phyloP scores from a whole-genome alignment of 2,329 filamentous ascomycete genomes.

The Ophiostoma montium region DNA sequence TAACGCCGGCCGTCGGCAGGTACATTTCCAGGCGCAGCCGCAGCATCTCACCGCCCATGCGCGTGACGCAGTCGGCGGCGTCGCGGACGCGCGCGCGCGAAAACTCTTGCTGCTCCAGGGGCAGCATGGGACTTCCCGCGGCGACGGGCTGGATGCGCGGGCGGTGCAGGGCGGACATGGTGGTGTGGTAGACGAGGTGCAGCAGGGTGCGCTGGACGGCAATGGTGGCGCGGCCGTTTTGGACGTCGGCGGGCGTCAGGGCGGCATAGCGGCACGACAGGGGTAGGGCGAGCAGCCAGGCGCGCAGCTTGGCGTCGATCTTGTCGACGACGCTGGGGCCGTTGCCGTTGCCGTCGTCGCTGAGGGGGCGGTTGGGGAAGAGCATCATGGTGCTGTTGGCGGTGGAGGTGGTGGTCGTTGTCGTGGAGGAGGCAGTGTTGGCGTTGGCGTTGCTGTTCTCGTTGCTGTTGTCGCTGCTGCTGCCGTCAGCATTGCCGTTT shows the following conservation, averaged over 20 bases:
- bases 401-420: constrained; percentile 23
- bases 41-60: constrained; percentile 66
- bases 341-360: constrained; percentile 36
- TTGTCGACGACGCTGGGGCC: constrained; percentile 56
- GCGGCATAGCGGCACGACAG: constrained; percentile 54
- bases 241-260: constrained; percentile 38
- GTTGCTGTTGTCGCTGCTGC: background rate
- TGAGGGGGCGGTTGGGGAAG: constrained; percentile 69
- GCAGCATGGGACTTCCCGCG: constrained; percentile 35
- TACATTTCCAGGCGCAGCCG: constrained; percentile 59
- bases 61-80: constrained; percentile 73
- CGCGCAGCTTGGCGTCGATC: constrained; percentile 66
- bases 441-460: background rate
- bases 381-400: constrained; percentile 76
- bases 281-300: constrained; percentile 63
- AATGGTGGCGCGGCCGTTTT: constrained; percentile 44
- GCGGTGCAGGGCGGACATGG: constrained; percentile 77
- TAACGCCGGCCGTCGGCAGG: constrained; percentile 80
- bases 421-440: too few species aligned
- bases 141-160: constrained; percentile 76
- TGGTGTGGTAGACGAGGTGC: constrained; percentile 89
- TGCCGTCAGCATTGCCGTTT: background rate
- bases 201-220: constrained; percentile 68
- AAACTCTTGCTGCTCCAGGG: constrained; percentile 57
- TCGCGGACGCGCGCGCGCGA: constrained; percentile 72